Evolutionary conservation across 192 early-diverging fungal species (phyloP), one percentile per base, ranked within the genome.

Genomic region (Backusella westeae): DNA sequence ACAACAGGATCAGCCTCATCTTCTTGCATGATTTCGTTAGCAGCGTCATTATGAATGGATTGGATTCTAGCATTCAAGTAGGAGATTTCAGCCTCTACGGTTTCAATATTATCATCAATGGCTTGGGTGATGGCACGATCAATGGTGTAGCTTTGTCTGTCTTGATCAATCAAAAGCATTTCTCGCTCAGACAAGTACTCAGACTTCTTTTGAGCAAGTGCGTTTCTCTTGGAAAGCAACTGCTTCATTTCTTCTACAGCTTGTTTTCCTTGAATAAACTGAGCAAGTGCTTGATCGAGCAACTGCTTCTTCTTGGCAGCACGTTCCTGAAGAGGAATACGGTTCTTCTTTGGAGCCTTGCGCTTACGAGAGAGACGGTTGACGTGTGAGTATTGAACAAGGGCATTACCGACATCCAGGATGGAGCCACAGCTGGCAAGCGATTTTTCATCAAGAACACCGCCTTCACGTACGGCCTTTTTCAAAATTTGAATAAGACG

Each of bases 1-100:
- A 72, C 71, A 41, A 59, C 71, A 34, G 32, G 35, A 46, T 46
- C 41, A n/a, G 32, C 36, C n/a, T 72, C 66, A 39, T 78, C 72
- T 17, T 67, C 65, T 46, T 67, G 74, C 74, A 75, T 75, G 8
- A 75, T 75, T 34, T 75, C 74, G 17, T 56, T 38, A 21, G 85
- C 85, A 0, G 84, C 82, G 41, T 88, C 87, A 69, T 83, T 75
- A 59, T 87, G 84, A 23, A 89, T 70, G 9, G 81, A 80, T 36
- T 75, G 76, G 69, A 89, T 87, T n/a, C 83, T 78, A 35, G 84
- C 83, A 74, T 86, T 85, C 34, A 89, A 79, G 68, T 85, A 87
- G 26, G 81, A 65, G 42, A 89, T 78, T 39, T 89, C 88, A 1
- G 86, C 85, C 59, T 79, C 80, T 46, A 89, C 88, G 36, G 85